Percentiles rank a stretch among this genome's conserved stretches.
Evolutionary conservation across 192 early-diverging fungal species (phyloP).

Genomic region (Coemansia sp.): DNA sequence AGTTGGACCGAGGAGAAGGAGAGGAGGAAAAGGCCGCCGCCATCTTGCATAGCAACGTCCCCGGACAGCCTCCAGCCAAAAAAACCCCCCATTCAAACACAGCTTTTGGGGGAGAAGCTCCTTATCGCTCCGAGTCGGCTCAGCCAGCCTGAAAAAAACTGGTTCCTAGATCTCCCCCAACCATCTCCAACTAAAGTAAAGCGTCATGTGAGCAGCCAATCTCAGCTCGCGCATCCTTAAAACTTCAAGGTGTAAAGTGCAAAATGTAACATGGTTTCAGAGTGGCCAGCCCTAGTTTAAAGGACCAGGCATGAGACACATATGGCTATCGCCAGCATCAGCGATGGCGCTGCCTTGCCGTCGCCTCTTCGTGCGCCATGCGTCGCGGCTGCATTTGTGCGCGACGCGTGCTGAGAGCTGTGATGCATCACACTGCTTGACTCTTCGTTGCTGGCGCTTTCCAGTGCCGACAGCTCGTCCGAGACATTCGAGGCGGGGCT

Average conservation of each 20-base stretch:
- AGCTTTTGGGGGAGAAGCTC: not conserved
- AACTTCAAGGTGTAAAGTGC: not conserved
- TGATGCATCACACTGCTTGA: not conserved
- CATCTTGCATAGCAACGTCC: no score
- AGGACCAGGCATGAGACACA: not conserved
- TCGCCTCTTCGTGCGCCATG: not conserved
- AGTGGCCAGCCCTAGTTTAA: not conserved
- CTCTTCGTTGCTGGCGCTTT: not conserved
- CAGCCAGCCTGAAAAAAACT: not conserved
- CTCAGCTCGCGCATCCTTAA: not conserved
- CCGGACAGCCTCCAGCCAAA: no score
- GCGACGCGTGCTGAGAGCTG: not conserved
- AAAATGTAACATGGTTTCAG: not conserved
- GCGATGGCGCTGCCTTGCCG: not conserved
- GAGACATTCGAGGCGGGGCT: not conserved
- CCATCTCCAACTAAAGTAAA: not conserved
- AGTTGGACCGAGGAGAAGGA: not conserved
- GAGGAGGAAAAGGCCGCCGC: not conserved
- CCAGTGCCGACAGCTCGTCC: not conserved
- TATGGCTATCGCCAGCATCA: not conserved
- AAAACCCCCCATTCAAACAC: not conserved
- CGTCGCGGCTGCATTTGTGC: not conserved
- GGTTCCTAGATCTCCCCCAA: not conserved
- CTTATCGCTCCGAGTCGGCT: slow-evolving; percentile 3
- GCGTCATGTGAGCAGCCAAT: slow-evolving; percentile 1